phyloP scores from a whole-genome alignment of 805 yeast species.

The Wickerhamiella azyma region DNA sequence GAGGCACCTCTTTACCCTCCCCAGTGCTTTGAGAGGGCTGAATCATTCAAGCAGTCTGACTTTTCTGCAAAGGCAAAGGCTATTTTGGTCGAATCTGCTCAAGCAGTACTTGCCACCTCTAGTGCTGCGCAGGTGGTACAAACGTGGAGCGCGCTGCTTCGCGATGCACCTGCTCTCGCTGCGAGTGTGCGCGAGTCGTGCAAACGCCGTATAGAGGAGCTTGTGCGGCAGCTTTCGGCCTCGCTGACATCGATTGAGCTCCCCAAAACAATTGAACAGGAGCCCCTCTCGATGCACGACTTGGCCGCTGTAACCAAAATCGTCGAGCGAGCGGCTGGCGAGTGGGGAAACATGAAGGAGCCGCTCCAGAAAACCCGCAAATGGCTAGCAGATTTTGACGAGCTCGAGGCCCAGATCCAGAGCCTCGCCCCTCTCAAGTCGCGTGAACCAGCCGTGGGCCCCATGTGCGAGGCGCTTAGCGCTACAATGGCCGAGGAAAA shows the following conservation, averaged over 20 bases:
- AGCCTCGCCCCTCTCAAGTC: not conserved
- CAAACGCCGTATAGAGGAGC: not conserved
- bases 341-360: not conserved
- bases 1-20: slow-evolving; percentile 1
- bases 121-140: not conserved
- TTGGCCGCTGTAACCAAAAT: not conserved
- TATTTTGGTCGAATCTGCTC: not conserved
- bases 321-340: not conserved
- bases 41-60: not conserved
- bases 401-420: not conserved
- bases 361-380: not conserved
- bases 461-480: not conserved
- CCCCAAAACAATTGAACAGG: not conserved
- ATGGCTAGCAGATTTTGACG: not conserved
- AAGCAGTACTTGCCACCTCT: not conserved
- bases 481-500: not conserved
- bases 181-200: not conserved
- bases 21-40: not conserved
- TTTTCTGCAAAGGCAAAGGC: not conserved
- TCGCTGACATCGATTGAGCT: not conserved
- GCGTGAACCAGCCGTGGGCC: not conserved
- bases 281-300: not conserved
- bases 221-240: not conserved
- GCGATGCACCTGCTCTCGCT: not conserved
- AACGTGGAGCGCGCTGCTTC: not conserved